Base-by-base conservation (phyloP, 2,329 filamentous ascomycete species). In the Clarireedia homoeocarpa region DNA sequence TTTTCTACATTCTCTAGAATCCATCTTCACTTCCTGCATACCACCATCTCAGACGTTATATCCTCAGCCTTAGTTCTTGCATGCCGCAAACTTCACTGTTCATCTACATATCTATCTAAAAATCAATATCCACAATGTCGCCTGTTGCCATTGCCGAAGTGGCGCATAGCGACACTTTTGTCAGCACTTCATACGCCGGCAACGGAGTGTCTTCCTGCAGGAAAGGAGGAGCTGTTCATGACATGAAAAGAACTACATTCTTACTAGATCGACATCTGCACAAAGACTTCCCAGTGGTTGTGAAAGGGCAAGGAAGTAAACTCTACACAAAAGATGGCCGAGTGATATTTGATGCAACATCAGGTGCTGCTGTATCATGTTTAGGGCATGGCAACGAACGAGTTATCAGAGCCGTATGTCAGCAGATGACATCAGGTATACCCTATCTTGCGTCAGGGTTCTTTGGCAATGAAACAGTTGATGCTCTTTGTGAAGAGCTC, bases 291-390 rank as follows among this genome's bases (percentile, higher is more conserved):
- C 64, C 63, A 5, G 53, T 66, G n/a, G 64, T 69, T 6, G 56
- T 60, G 27, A 45, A 61, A 12, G 65, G 56, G 23, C 58, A 65
- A 30, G 67, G 67, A 15, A 65, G 63, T 56, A 62, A 65, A 12
- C 51, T 70, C 10, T 56, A 62, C 27, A 62, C 67, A 5, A 57
- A 59, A n/a, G 64, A 69, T 52, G 84, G 84, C 1, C 75, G 78
- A 24, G 74, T 72, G 36, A 78, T 94, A 45, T 77, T 91, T 14
- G 89, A 94, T 68, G 85, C 82, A 1, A 87, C 84, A 20, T 81
- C 85, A 27, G 89, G 89, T 20, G 85, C 88, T 3, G 86, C 85
- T 23, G 87, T 91, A 3, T 77, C 83, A 9, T 85, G 84, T 65
- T 72, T 92, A 9, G 89, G 88, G 6, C 84, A 89, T 63, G 82